Evolutionary conservation across 768 basidiomycete genomes (phyloP), one percentile per base, ranked within the genome.

Genomic region (Agaricus subrufescens): DNA sequence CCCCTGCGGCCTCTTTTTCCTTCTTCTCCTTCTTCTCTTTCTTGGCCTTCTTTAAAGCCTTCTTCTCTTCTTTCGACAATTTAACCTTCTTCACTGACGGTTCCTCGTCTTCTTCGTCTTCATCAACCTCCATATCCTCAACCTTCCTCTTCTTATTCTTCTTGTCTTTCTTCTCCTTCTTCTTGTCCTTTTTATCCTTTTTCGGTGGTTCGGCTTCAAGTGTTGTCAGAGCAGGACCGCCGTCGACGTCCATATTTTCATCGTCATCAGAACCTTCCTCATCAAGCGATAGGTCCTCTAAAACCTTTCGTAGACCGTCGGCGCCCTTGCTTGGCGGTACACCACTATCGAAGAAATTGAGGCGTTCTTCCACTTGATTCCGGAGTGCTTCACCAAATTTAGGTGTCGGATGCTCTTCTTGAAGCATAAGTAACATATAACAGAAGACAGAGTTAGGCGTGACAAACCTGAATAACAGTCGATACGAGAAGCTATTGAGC

Each of bases 371-470:
- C 12, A 99, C 97, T 72, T 99, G 97, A 4, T 82, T 79, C 4
- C 91, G 83, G 9, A 99, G 82, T 3, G 94, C 97, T 67, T 98
- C 94, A 60, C 97, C 97, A 62, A 94, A 98, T 66, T 94, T 95
- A 46, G 91, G 71, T 5, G 94, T 91, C 0, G 96, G 96, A 51
- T 80, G 82, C 40, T 91, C 89, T 91, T 37, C 52, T 37, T 29
- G 12, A 26, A 42, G 27, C 1, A 26, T 59, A 26, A 63, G 52
- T 29, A 19, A 19, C 26, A 42, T 46, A 48, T 45, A 43, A 31
- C 1, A 44, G 37, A 27, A 52, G 6, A 46, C 12, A 25, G 23
- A 57, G n/a, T 11, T 14, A 15, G 23, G 37, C 3, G 31, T 11
- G 12, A 64, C 81, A 53, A 63, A 89, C 91, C 91, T 2, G 87